Conservation (phyloP, 306 rosid species). For the Myrica gale region DNA sequence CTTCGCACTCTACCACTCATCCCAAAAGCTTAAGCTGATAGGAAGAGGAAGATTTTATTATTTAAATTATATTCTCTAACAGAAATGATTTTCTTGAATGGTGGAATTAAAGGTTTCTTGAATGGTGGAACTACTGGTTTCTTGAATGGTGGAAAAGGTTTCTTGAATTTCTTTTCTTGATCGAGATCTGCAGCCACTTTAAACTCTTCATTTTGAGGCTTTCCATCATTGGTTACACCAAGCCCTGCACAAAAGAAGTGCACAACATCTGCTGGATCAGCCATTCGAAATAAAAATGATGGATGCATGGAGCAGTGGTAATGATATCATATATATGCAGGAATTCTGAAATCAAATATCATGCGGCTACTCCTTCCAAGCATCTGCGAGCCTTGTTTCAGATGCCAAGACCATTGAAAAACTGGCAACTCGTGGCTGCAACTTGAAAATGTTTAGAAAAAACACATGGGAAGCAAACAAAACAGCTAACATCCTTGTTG, state of each 20-base stretch:
- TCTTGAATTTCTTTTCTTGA: constrained; percentile 19
- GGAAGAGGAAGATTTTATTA: too few species aligned
- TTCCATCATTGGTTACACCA: not conserved
- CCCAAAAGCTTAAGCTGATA: too few species aligned
- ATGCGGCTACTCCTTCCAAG: not conserved
- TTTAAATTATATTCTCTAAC: too few species aligned
- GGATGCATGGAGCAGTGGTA: too few species aligned
- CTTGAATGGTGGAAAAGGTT: not conserved
- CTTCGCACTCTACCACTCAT: too few species aligned
- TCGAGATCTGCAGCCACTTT: not conserved
- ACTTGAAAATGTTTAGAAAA: too few species aligned
- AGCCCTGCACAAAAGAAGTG: not conserved
- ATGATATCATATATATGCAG: too few species aligned
- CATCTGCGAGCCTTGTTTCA: not conserved
- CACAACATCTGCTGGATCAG: not conserved
- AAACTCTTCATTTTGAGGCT: not conserved
- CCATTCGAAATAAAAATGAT: too few species aligned
- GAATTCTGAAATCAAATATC: too few species aligned
- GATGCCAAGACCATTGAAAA: not conserved
- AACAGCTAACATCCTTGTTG: too few species aligned
- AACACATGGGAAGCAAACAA: too few species aligned
- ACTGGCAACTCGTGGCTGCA: too few species aligned
- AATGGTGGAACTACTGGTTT: not conserved
- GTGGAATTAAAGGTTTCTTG: not conserved
- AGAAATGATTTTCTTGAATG: not conserved